Conservation (phyloP, 2,329 filamentous ascomycete species). For the Fusarium solani-melongenae region DNA sequence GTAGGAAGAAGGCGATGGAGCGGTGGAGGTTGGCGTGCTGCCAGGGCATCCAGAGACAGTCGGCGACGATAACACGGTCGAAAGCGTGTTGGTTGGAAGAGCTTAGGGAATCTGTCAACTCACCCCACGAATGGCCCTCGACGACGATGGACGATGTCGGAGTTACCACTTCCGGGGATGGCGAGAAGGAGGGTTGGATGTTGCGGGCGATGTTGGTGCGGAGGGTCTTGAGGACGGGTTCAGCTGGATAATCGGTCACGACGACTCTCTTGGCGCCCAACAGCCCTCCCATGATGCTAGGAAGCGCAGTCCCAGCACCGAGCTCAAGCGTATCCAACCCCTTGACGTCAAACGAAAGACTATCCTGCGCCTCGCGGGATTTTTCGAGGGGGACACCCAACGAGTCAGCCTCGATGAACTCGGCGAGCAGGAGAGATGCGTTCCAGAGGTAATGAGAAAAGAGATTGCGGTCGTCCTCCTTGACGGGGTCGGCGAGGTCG, state of each 20-base stretch:
- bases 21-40: conserved; percentile 74
- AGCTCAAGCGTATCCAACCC: conserved; percentile 70
- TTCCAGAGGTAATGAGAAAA: conserved; percentile 84
- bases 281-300: conserved; percentile 61
- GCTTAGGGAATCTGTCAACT: conserved; percentile 51
- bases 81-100: conserved; percentile 54
- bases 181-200: conserved; percentile 49
- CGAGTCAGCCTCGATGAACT: conserved; percentile 64
- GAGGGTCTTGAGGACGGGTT: conserved; percentile 68
- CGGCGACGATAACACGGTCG: conserved; percentile 74
- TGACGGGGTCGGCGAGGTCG: conserved; percentile 59
- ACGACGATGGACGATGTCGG: conserved; percentile 53
- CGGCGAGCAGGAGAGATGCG: conserved; percentile 65
- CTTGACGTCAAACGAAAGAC: conserved; percentile 57
- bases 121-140: conserved; percentile 74
- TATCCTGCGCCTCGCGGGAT: conserved; percentile 15
- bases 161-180: conserved; percentile 39
- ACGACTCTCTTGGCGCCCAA: conserved; percentile 62
- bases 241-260: conserved; percentile 76
- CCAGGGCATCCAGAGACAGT: conserved; percentile 81
- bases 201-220: conserved; percentile 67
- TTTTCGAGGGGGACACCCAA: conserved; percentile 41
- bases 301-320: conserved; percentile 72
- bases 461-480: conserved; percentile 66
- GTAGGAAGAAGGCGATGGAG: conserved; percentile 73